These are phyloP conservation scores for Aegilops sharonensis DNA, from an alignment of 176 grass and related monocot species.

Conservation along the genomic window DNA sequence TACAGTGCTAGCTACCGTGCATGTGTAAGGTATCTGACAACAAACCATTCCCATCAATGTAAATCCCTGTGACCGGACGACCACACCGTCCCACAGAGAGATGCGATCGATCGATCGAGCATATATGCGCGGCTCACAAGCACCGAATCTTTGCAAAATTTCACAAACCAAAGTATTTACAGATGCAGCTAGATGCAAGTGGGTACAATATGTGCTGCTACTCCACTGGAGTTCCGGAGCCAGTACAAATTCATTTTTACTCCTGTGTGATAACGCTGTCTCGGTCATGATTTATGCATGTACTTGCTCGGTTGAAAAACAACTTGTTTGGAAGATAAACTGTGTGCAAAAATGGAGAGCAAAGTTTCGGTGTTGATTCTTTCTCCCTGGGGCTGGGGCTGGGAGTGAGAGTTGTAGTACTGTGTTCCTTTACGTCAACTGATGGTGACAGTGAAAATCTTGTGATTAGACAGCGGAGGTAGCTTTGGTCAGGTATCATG, in stretches of 20 bases:
- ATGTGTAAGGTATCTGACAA: conserved; percentile 39
- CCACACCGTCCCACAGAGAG: background rate
- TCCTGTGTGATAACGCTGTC: background rate
- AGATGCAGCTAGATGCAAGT: background rate
- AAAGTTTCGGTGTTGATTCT: background rate
- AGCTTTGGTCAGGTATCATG: conserved; percentile 50
- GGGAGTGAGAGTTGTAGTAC: background rate
- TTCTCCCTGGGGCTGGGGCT: background rate
- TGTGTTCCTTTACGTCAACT: background rate
- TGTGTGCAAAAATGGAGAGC: no score
- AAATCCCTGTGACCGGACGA: conserved; percentile 27
- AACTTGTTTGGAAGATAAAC: no score
- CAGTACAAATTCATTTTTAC: background rate
- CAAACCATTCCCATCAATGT: conserved; percentile 49
- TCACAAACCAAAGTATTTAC: background rate
- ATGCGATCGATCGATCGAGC: background rate
- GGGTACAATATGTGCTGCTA: background rate
- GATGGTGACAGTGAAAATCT: conserved; percentile 17
- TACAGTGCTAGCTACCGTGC: conserved; percentile 43
- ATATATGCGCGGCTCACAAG: no score
- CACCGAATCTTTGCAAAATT: background rate
- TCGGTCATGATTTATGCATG: background rate
- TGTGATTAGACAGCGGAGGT: conserved; percentile 40
- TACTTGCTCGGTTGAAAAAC: background rate
- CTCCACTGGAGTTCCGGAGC: background rate